A percentile compares a stretch with the other conserved stretches of the same genome.
These are phyloP conservation scores for Handroanthus guayacan DNA, from an alignment of 257 asterid genomes.

Conservation along the genomic window DNA sequence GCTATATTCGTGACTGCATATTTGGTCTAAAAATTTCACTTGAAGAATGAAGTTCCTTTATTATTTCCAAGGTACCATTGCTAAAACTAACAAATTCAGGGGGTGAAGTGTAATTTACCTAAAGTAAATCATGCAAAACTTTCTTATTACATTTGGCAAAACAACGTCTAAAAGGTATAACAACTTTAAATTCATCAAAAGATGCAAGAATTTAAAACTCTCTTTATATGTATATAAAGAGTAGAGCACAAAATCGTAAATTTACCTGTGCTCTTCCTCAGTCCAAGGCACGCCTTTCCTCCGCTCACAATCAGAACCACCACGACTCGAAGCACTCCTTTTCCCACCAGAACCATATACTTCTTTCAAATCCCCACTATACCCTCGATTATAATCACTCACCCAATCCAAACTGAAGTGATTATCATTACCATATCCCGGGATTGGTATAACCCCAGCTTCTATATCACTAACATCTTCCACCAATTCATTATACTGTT, in stretches of 20 bases:
- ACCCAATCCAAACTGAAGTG: slow-evolving; percentile 71
- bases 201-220: background rate
- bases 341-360: slow-evolving; percentile 53
- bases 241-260: background rate
- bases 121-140: no score
- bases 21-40: no score
- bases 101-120: no score
- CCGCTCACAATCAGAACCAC: slow-evolving; percentile 71
- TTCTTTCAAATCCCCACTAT: no score
- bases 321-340: slow-evolving; percentile 44
- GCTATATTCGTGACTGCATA: no score
- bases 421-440: slow-evolving; percentile 51
- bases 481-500: slow-evolving; percentile 67
- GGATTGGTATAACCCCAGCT: slow-evolving; percentile 75
- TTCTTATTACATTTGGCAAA: no score
- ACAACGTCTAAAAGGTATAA: no score
- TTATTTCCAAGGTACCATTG: no score
- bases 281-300: slow-evolving; percentile 96
- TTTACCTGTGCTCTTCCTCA: slow-evolving; percentile 91
- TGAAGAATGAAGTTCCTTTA: no score
- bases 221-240: background rate
- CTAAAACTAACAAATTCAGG: no score
- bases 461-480: slow-evolving; percentile 79
- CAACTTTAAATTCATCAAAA: no score
- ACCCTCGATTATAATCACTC: slow-evolving; percentile 43